Evolutionary conservation across 768 basidiomycete species (phyloP).

Genomic region (Hemileccinum rubropunctum): DNA sequence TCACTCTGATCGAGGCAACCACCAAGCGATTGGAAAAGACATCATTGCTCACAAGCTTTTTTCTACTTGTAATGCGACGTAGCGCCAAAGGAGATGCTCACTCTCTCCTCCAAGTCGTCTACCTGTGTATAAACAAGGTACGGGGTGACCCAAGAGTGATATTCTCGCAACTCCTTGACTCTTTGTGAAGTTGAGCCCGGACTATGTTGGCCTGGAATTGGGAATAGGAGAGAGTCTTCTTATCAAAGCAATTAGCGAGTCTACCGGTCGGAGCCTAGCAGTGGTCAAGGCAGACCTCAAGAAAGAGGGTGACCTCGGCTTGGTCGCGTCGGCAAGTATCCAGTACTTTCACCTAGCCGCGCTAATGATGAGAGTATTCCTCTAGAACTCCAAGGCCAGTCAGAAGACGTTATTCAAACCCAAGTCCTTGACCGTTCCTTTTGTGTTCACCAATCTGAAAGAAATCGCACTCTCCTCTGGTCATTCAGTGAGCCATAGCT

Average conservation of each 20-base stretch:
- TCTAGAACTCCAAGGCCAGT: conserved; percentile 88
- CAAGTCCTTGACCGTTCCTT: conserved; percentile 83
- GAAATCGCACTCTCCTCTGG: conserved; percentile 89
- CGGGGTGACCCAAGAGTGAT: conserved; percentile 20
- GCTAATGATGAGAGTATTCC: neutral
- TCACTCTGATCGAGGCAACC: conserved; percentile 87
- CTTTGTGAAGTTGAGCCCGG: conserved; percentile 74
- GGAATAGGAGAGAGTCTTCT: conserved; percentile 95
- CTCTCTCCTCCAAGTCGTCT: conserved; percentile 84
- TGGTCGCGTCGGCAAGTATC: conserved; percentile 85
- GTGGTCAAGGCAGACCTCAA: conserved; percentile 90
- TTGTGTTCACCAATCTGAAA: conserved; percentile 84
- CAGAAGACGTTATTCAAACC: conserved; percentile 95
- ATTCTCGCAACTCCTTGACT: neutral
- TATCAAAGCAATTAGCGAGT: conserved; percentile 93
- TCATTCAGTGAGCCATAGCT: conserved; percentile 57
- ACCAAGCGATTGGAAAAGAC: conserved; percentile 95
- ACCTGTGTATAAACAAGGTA: conserved; percentile 96
- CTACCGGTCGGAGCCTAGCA: conserved; percentile 82
- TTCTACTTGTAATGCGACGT: conserved; percentile 85
- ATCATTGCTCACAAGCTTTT: conserved; percentile 81
- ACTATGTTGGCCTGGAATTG: conserved; percentile 92
- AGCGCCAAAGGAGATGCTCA: conserved; percentile 72
- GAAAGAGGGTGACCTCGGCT: conserved; percentile 91
- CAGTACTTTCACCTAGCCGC: neutral